phyloP scores from a whole-genome alignment of 768 basidiomycete genomes.

The Leccinum rimulosum region DNA sequence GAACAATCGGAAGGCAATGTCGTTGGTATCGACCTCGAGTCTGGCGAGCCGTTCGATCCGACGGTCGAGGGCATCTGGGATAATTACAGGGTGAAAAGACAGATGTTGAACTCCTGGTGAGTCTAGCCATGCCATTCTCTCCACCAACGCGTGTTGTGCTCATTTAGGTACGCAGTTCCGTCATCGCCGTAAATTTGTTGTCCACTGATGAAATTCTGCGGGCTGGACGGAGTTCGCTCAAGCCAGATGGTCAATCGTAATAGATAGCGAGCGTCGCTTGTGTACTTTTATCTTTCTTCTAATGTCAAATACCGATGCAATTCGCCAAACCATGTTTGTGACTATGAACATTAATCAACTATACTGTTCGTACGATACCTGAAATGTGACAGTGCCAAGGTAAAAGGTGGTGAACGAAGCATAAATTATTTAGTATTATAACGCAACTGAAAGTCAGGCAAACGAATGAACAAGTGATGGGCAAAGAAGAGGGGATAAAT shows the following conservation, averaged over 20 bases:
- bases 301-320: slow-evolving; percentile 14
- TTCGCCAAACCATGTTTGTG: slow-evolving; percentile 13
- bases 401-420: slow-evolving; percentile 13
- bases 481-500: slow-evolving; percentile 20
- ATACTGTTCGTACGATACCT: slow-evolving; percentile 29
- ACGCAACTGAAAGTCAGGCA: slow-evolving; percentile 15
- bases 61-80: slow-evolving; percentile 97
- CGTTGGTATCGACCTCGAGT: slow-evolving; percentile 88
- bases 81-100: slow-evolving; percentile 97
- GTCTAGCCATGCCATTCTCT: slow-evolving; percentile 25
- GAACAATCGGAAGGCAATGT: slow-evolving; percentile 92
- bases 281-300: slow-evolving; percentile 21
- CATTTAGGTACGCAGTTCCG: slow-evolving; percentile 54
- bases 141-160: slow-evolving; percentile 21
- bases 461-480: slow-evolving; percentile 20
- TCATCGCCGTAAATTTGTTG: slow-evolving; percentile 92
- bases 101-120: slow-evolving; percentile 97
- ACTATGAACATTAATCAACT: slow-evolving; percentile 32
- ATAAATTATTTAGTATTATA: slow-evolving; percentile 31
- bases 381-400: slow-evolving; percentile 11
- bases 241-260: slow-evolving; percentile 66
- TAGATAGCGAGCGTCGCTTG: slow-evolving; percentile 28
- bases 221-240: slow-evolving; percentile 84
- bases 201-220: slow-evolving; percentile 96
- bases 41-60: slow-evolving; percentile 96